Evolutionary conservation across 257 asterid genomes (phyloP).

Genomic region (Capsicum pubescens): DNA sequence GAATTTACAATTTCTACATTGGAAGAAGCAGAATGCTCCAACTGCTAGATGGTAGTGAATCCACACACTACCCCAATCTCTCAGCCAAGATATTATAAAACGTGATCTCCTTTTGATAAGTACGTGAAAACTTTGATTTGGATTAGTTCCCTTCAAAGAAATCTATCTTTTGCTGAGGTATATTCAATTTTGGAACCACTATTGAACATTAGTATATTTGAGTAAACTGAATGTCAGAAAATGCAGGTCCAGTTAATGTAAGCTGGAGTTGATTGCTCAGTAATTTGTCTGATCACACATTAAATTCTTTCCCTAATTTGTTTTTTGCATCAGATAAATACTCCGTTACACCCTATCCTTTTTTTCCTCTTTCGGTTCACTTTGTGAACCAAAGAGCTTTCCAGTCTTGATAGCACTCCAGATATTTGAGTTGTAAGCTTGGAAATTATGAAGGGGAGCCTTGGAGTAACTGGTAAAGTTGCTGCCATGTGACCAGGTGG

Average conservation of each 20-base stretch:
- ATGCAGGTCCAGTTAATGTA: not conserved
- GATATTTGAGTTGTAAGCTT: constrained; percentile 16
- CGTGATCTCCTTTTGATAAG: not conserved
- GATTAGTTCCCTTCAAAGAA: not conserved
- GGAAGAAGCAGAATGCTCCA: constrained; percentile 8
- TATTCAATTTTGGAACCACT: constrained; percentile 17
- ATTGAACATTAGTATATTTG: not conserved
- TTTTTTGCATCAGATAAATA: not conserved
- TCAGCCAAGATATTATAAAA: constrained; percentile 11
- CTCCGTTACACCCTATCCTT: not conserved
- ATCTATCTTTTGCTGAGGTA: not conserved
- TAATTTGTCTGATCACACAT: not conserved
- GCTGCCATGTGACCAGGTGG: too few species aligned
- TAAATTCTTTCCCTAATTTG: not conserved
- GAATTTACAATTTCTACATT: not conserved
- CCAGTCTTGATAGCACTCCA: not conserved
- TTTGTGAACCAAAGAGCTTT: not conserved
- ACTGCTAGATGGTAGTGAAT: constrained; percentile 20
- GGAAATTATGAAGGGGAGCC: not conserved
- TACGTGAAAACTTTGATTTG: constrained; percentile 5
- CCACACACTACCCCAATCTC: not conserved
- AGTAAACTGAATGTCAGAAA: constrained; percentile 15
- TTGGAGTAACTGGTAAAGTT: too few species aligned
- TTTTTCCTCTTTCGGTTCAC: constrained; percentile 5
- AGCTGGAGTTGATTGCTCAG: constrained; percentile 20